Conservation (phyloP, 345 rosid species). For the Citrus glauca region DNA sequence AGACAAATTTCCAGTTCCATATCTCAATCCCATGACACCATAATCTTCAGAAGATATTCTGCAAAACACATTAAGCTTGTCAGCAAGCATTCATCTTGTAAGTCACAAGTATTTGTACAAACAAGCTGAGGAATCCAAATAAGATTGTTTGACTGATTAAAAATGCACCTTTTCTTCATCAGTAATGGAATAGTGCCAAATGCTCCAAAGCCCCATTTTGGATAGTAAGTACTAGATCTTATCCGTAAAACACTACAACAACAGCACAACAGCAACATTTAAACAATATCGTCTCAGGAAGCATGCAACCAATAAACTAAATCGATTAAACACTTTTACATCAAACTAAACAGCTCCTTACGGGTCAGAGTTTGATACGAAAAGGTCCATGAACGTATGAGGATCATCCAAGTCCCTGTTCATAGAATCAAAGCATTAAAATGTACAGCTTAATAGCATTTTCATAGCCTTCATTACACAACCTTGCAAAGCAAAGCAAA, state of each 20-base stretch:
- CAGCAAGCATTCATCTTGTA: conserved; percentile 7
- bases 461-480: background rate
- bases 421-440: background rate
- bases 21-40: conserved; percentile 83
- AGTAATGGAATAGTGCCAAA: conserved; percentile 70
- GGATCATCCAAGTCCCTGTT: conserved; percentile 85
- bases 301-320: background rate
- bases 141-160: background rate
- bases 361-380: conserved; percentile 76
- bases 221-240: conserved; percentile 70
- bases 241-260: conserved; percentile 50
- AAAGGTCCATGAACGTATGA: conserved; percentile 86
- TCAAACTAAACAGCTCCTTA: conserved; percentile 28
- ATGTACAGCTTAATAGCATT: background rate
- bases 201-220: conserved; percentile 76
- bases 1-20: conserved; percentile 68
- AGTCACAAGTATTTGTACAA: background rate
- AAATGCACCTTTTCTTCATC: conserved; percentile 43
- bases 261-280: conserved; percentile 19
- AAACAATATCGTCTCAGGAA: conserved; percentile 3
- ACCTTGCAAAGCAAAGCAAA: background rate
- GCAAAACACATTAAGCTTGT: conserved; percentile 21
- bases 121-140: background rate
- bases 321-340: background rate
- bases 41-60: conserved; percentile 48